Evolutionary conservation across 306 rosid species (phyloP).

Genomic region (Quercus mongolica): DNA sequence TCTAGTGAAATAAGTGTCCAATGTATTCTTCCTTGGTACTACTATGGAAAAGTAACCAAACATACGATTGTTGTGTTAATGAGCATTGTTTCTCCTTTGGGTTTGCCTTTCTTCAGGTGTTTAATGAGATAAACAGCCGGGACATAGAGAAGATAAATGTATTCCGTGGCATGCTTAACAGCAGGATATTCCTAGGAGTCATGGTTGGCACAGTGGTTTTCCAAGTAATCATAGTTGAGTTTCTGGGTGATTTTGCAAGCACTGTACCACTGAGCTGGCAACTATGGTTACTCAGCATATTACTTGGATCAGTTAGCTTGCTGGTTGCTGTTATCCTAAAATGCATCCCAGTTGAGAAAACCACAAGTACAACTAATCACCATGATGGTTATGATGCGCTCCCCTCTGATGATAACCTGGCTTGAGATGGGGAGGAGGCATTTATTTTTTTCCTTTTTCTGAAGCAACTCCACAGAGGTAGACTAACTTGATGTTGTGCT

Average conservation of each 20-base stretch:
- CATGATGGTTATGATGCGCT: slow-evolving; percentile 79
- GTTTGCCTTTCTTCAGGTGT: slow-evolving; percentile 53
- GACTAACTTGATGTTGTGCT: not conserved
- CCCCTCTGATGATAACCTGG: slow-evolving; percentile 59
- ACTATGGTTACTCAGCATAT: slow-evolving; percentile 69
- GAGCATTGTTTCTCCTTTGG: slow-evolving; percentile 10
- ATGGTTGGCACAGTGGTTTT: slow-evolving; percentile 54
- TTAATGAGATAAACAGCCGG: slow-evolving; percentile 91
- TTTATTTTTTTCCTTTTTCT: not conserved
- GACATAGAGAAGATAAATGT: slow-evolving; percentile 80
- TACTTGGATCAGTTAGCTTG: slow-evolving; percentile 75
- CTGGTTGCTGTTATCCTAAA: slow-evolving; percentile 69
- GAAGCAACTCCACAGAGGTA: not conserved
- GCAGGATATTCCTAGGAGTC: slow-evolving; percentile 73
- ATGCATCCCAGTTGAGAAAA: slow-evolving; percentile 73
- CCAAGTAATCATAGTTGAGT: slow-evolving; percentile 75
- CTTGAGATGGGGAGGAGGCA: slow-evolving; percentile 23
- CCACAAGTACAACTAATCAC: slow-evolving; percentile 12
- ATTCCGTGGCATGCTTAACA: slow-evolving; percentile 68
- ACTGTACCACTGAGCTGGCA: slow-evolving; percentile 92
- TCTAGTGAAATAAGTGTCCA: no score
- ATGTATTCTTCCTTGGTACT: not conserved
- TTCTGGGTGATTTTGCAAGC: slow-evolving; percentile 83
- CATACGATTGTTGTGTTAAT: not conserved
- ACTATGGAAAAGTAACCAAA: not conserved